phyloP scores from a whole-genome alignment of 2,329 filamentous ascomycete genomes.

The Penicillium polonicum region DNA sequence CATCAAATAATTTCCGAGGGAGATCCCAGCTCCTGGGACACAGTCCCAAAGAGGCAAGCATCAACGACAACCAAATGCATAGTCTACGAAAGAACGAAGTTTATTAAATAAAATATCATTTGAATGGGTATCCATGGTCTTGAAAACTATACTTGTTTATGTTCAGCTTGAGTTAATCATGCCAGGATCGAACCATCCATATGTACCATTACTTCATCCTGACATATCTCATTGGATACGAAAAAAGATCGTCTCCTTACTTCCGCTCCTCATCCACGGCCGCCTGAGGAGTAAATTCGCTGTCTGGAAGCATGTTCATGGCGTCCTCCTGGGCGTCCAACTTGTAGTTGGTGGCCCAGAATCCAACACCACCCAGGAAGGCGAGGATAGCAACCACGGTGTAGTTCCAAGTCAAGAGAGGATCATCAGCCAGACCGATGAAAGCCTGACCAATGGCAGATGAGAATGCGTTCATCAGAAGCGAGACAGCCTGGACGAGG shows the following conservation, averaged over 20 bases:
- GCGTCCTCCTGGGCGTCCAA: slow-evolving; percentile 67
- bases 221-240: neutral
- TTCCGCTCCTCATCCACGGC: slow-evolving; percentile 17
- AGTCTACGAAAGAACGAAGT: neutral
- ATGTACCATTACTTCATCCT: slow-evolving; percentile 4
- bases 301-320: slow-evolving; percentile 52
- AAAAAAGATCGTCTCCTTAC: neutral
- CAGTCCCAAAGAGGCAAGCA: neutral
- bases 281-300: slow-evolving; percentile 12
- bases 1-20: neutral
- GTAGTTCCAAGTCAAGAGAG: slow-evolving; percentile 72
- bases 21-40: neutral
- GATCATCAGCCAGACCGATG: slow-evolving; percentile 61
- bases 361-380: slow-evolving; percentile 60
- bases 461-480: slow-evolving; percentile 70
- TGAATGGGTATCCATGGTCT: neutral
- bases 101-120: neutral
- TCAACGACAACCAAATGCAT: neutral
- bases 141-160: neutral
- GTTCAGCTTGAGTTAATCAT: neutral
- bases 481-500: slow-evolving; percentile 66
- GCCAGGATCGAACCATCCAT: neutral
- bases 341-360: slow-evolving; percentile 68
- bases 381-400: slow-evolving; percentile 61
- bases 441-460: slow-evolving; percentile 70